These are phyloP conservation scores for Polytolypa hystricis DNA, from an alignment of 2,329 filamentous ascomycete species.

Conservation along the genomic window DNA sequence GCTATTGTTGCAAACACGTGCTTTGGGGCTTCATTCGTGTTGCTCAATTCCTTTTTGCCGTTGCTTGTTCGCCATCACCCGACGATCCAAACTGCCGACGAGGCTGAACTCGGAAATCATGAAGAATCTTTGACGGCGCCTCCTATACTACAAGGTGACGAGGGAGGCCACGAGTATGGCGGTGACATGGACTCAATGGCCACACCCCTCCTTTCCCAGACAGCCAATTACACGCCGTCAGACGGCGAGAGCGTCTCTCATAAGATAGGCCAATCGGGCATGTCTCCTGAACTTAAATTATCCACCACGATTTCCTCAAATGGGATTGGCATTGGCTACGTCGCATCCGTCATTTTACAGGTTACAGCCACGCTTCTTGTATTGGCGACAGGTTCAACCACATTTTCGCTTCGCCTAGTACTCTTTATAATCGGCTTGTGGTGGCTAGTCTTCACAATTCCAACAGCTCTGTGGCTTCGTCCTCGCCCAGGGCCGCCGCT, in stretches of 20 bases:
- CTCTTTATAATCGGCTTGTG: constrained; percentile 78
- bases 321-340: constrained; percentile 89
- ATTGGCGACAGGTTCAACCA: constrained; percentile 60
- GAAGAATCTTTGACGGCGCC: not conserved
- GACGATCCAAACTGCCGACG: constrained; percentile 27
- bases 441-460: constrained; percentile 90
- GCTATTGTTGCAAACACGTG: constrained; percentile 88
- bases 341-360: constrained; percentile 74
- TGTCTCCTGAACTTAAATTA: constrained; percentile 59
- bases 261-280: constrained; percentile 6
- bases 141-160: not conserved
- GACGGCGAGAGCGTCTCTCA: not conserved
- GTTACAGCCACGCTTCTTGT: constrained; percentile 69
- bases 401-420: constrained; percentile 75
- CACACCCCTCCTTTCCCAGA: not conserved
- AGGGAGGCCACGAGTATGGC: no score
- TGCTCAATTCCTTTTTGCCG: constrained; percentile 90
- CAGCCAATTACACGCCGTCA: not conserved
- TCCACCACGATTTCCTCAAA: constrained; percentile 86
- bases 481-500: constrained; percentile 80
- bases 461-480: constrained; percentile 75
- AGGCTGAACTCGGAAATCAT: constrained; percentile 6
- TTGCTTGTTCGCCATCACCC: constrained; percentile 82
- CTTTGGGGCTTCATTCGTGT: constrained; percentile 87
- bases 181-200: not conserved